Percentiles rank a stretch among this genome's conserved stretches.
phyloP scores from a whole-genome alignment of 75 land plant genomes.

The Cryptomeria japonica region DNA sequence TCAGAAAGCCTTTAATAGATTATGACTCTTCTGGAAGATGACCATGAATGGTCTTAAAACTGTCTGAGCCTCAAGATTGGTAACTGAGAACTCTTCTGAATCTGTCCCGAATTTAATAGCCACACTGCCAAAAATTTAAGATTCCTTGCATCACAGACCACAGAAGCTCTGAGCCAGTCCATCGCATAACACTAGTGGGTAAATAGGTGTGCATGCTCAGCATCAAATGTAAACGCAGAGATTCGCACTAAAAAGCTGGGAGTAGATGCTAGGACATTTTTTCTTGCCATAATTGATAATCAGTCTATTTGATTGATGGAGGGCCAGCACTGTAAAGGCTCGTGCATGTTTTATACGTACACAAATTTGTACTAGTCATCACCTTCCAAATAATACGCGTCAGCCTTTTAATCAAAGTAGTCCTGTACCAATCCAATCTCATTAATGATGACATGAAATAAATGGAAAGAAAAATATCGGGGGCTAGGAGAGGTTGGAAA shows the following conservation, averaged over 20 bases:
- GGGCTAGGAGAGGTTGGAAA: not conserved
- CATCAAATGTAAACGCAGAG: not conserved
- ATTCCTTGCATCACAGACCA: not conserved
- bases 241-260: not conserved
- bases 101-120: not conserved
- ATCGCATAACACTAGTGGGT: not conserved
- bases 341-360: constrained; percentile 12
- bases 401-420: not conserved
- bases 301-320: constrained; percentile 14
- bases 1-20: constrained; percentile 6
- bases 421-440: not conserved
- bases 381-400: constrained; percentile 1
- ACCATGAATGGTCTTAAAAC: constrained; percentile 3
- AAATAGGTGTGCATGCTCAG: not conserved
- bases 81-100: not conserved
- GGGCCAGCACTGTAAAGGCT: not conserved
- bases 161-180: not conserved
- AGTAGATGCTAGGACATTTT: not conserved
- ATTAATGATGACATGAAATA: constrained; percentile 8
- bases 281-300: constrained; percentile 8
- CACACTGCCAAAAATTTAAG: not conserved
- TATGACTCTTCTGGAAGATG: constrained; percentile 7
- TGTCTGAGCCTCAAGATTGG: constrained; percentile 8
- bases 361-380: constrained; percentile 9
- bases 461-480: not conserved